Evolutionary conservation across 805 yeast genomes (phyloP).

Genomic region (Saccharomycopsis malanga): DNA sequence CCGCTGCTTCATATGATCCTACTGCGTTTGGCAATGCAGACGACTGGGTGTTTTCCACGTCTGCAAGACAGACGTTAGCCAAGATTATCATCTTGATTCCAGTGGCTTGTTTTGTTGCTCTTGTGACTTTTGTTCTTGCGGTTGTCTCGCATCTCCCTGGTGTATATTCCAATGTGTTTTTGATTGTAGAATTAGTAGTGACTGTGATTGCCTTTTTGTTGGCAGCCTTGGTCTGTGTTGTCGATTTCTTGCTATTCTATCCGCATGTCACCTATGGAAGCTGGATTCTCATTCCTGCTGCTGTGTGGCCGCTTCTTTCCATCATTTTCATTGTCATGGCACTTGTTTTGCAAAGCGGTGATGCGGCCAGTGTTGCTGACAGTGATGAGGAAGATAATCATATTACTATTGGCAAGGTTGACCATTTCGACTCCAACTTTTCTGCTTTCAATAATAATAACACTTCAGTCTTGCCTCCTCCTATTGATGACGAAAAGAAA

Average conservation of each 20-base stretch:
- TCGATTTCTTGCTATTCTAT: conserved; percentile 49
- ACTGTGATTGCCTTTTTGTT: conserved; percentile 45
- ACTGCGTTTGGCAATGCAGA: conserved; percentile 29
- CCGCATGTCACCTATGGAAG: conserved; percentile 67
- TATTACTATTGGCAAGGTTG: conserved; percentile 11
- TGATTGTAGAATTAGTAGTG: conserved; percentile 39
- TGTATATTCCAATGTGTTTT: conserved; percentile 26
- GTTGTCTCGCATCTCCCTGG: conserved; percentile 30
- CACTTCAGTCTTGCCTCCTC: conserved; percentile 1
- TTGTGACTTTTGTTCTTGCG: conserved; percentile 37
- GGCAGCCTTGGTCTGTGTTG: conserved; percentile 48
- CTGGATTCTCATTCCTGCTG: conserved; percentile 65
- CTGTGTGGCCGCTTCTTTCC: conserved; percentile 46
- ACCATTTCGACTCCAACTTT: conserved; percentile 19
- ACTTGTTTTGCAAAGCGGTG: conserved; percentile 20
- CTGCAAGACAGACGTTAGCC: conserved; percentile 45
- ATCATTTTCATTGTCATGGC: conserved; percentile 44
- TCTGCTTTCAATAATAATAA: conserved; percentile 4
- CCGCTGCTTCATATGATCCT: conserved; percentile 40
- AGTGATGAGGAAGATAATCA: conserved; percentile 13
- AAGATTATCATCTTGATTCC: conserved; percentile 55
- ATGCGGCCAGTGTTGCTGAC: conserved; percentile 21
- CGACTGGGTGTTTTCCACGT: conserved; percentile 43
- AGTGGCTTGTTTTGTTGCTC: conserved; percentile 56
- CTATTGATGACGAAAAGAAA: conserved; percentile 2